Percentiles rank a stretch among this genome's conserved stretches.
Conservation (phyloP, 345 rosid species). For the Eutrema japonicum region DNA sequence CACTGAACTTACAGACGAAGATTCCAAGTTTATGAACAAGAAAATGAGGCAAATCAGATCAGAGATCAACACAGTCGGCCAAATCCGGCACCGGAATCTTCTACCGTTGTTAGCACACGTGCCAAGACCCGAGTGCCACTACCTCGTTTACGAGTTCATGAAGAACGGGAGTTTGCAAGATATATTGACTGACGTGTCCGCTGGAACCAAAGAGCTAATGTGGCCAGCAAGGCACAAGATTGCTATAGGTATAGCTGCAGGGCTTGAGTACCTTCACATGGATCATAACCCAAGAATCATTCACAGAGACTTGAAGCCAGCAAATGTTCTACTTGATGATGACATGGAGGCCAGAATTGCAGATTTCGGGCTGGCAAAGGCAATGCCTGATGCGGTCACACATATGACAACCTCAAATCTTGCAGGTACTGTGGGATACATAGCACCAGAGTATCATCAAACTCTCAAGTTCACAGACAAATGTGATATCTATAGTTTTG, state of each 20-base stretch:
- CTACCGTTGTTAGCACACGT: slow-evolving; percentile 82
- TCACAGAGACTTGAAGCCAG: slow-evolving; percentile 92
- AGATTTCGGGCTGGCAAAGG: slow-evolving; percentile 85
- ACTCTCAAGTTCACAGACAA: slow-evolving; percentile 85
- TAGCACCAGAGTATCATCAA: slow-evolving; percentile 86
- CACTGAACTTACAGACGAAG: slow-evolving; percentile 69
- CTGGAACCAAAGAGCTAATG: slow-evolving; percentile 60
- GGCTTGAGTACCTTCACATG: slow-evolving; percentile 85
- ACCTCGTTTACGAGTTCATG: slow-evolving; percentile 82
- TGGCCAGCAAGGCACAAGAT: slow-evolving; percentile 75
- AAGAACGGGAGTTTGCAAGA: slow-evolving; percentile 94
- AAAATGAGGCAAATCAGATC: slow-evolving; percentile 85
- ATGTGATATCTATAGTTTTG: slow-evolving; percentile 88
- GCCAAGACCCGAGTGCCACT: slow-evolving; percentile 75
- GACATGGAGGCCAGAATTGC: slow-evolving; percentile 93
- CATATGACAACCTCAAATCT: slow-evolving; percentile 65
- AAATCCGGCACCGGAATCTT: slow-evolving; percentile 81
- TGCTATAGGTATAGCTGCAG: slow-evolving; percentile 79
- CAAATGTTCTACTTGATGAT: slow-evolving; percentile 82
- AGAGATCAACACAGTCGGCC: slow-evolving; percentile 81
- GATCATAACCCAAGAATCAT: slow-evolving; percentile 70
- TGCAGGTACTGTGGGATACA: slow-evolving; percentile 92
- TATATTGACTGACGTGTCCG: slow-evolving; percentile 46
- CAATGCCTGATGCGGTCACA: slow-evolving; percentile 73
- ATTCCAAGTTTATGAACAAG: slow-evolving; percentile 59